Conservation (phyloP, 345 rosid genomes). For the Trapa incisa region DNA sequence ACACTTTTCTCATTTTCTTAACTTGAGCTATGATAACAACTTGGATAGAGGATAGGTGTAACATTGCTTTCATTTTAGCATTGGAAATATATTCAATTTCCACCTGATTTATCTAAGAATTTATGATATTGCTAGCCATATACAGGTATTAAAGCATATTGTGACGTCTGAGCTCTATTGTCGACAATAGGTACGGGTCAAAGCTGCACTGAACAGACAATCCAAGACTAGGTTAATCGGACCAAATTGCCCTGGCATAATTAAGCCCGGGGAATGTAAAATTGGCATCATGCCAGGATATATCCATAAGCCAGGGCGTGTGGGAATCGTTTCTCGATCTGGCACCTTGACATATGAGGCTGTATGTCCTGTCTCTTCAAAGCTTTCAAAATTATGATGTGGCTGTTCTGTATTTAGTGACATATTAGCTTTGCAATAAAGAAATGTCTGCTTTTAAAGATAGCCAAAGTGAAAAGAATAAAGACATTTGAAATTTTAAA, state of each 20-base stretch:
- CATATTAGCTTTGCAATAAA: not conserved
- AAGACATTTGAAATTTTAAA: not conserved
- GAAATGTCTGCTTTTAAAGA: not conserved
- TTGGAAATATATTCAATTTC: not conserved
- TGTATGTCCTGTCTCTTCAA: constrained; percentile 30
- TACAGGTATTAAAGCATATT: not conserved
- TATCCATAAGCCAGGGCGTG: constrained; percentile 90
- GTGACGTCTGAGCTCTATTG: not conserved
- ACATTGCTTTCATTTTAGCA: not conserved
- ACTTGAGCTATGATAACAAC: not conserved
- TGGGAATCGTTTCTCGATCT: constrained; percentile 91
- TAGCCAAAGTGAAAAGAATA: not conserved
- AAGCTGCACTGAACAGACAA: constrained; percentile 78
- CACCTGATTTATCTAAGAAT: not conserved
- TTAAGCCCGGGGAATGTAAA: constrained; percentile 90
- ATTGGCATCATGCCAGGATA: constrained; percentile 97
- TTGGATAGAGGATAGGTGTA: not conserved
- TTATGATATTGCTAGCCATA: not conserved
- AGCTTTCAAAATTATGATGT: not conserved
- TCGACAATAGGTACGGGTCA: constrained; percentile 64
- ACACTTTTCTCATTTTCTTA: not conserved
- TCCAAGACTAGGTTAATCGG: constrained; percentile 87
- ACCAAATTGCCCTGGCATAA: constrained; percentile 94
- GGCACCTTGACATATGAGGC: constrained; percentile 99
- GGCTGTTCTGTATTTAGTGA: not conserved